These are phyloP conservation scores for Stagonosporopsis vannaccii DNA, from an alignment of 2,329 filamentous ascomycete species.

Conservation along the genomic window DNA sequence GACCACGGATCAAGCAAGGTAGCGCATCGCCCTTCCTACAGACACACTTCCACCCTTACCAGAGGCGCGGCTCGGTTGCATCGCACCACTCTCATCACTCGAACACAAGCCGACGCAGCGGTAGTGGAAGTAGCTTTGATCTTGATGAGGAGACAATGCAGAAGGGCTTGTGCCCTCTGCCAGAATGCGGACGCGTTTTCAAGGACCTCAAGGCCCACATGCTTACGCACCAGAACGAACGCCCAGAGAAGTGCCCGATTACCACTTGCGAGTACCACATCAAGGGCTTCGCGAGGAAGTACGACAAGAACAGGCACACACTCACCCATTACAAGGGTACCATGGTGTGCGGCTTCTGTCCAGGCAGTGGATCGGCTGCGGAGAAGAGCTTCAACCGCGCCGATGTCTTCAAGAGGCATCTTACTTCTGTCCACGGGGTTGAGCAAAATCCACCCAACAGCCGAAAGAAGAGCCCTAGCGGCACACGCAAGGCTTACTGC, in stretches of 20 bases:
- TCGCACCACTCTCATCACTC: conserved; percentile 74
- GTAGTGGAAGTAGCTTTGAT: conserved; percentile 50
- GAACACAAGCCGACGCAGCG: conserved; percentile 62
- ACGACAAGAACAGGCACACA: conserved; percentile 95
- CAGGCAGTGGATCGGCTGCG: conserved; percentile 82
- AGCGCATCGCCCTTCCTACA: conserved; percentile 74
- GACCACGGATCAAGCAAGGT: conserved; percentile 57
- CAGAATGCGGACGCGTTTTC: conserved; percentile 84
- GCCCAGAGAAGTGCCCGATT: conserved; percentile 94
- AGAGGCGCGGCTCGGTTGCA: conserved; percentile 71
- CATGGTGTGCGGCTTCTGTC: conserved; percentile 96
- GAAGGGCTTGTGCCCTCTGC: conserved; percentile 78
- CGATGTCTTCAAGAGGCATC: conserved; percentile 93
- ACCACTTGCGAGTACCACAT: conserved; percentile 88
- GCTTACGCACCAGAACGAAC: conserved; percentile 89
- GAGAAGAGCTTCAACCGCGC: conserved; percentile 97
- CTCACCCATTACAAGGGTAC: conserved; percentile 96
- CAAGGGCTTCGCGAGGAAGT: conserved; percentile 93
- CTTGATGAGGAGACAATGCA: conserved; percentile 62
- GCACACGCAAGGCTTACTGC: conserved; percentile 69
- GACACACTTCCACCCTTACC: conserved; percentile 63
- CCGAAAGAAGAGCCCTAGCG: conserved; percentile 70
- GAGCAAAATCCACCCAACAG: conserved; percentile 94
- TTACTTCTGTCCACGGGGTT: conserved; percentile 89
- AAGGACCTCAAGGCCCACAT: conserved; percentile 94